Evolutionary conservation across 805 yeast genomes (phyloP).

Genomic region (Candida rishiriensis): DNA sequence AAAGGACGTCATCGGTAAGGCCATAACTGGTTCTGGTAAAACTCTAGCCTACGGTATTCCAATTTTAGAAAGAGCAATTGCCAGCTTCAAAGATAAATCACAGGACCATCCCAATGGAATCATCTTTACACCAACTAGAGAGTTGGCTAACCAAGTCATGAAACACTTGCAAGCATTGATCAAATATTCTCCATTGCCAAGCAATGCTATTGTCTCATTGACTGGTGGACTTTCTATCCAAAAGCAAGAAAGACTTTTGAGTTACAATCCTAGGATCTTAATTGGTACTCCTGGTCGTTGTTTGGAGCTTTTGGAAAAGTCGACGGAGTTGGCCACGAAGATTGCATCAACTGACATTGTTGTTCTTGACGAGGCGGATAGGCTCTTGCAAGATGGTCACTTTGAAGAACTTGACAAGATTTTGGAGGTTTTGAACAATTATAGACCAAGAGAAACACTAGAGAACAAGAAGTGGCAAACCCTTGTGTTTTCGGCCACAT

Average conservation of each 20-base stretch:
- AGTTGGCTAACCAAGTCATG: slow-evolving; percentile 89
- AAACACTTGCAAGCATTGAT: slow-evolving; percentile 64
- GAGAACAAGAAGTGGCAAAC: slow-evolving; percentile 62
- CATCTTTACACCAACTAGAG: slow-evolving; percentile 93
- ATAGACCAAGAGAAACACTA: slow-evolving; percentile 38
- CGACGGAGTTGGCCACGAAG: slow-evolving; percentile 38
- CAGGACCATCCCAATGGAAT: slow-evolving; percentile 59
- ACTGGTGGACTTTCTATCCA: slow-evolving; percentile 96
- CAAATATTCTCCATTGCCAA: slow-evolving; percentile 40
- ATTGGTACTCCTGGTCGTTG: slow-evolving; percentile 97
- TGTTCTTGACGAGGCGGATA: slow-evolving; percentile 94
- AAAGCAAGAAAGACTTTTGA: slow-evolving; percentile 80
- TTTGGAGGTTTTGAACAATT: slow-evolving; percentile 55
- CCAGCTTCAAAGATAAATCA: slow-evolving; percentile 11
- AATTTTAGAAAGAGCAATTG: slow-evolving; percentile 62
- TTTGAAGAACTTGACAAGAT: slow-evolving; percentile 88
- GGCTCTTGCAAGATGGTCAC: slow-evolving; percentile 92
- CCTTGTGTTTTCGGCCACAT: slow-evolving; percentile 92
- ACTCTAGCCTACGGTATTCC: slow-evolving; percentile 95
- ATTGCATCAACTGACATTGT: slow-evolving; percentile 44
- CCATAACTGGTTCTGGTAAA: slow-evolving; percentile 97
- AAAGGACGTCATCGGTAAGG: slow-evolving; percentile 87
- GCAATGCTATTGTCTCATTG: slow-evolving; percentile 60
- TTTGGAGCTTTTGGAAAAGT: slow-evolving; percentile 71
- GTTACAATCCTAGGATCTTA: slow-evolving; percentile 69